phyloP scores from a whole-genome alignment of 2,329 filamentous ascomycete genomes.

The Leptographium wingfieldii region DNA sequence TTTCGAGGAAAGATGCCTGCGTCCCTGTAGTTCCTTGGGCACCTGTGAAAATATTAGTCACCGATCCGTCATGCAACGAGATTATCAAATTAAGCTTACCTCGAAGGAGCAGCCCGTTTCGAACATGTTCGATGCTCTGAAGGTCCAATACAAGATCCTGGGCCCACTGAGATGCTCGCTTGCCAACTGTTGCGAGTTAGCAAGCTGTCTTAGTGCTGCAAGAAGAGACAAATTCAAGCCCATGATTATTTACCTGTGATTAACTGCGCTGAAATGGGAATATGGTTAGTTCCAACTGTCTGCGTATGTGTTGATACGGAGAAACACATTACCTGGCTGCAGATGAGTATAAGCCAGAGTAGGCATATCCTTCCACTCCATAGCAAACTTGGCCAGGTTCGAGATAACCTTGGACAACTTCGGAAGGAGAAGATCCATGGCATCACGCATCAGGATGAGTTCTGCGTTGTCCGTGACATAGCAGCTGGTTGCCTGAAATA shows the following conservation, averaged over 20 bases:
- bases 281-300: no score
- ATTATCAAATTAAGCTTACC: no score
- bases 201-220: no score
- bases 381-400: not conserved
- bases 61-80: no score
- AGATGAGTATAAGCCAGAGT: not conserved
- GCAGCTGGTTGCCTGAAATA: not conserved
- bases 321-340: not conserved
- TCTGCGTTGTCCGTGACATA: constrained; percentile 4
- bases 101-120: not conserved
- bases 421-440: constrained; percentile 58
- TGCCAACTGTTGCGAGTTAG: not conserved
- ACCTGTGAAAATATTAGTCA: not conserved
- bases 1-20: constrained; percentile 26
- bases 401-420: constrained; percentile 37
- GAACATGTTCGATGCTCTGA: not conserved
- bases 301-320: no score
- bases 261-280: not conserved
- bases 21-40: constrained; percentile 1
- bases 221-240: no score
- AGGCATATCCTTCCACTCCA: not conserved
- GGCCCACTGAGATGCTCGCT: not conserved
- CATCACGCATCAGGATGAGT: constrained; percentile 20
- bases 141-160: not conserved
- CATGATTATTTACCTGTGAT: not conserved